Percentiles rank a stretch among this genome's conserved stretches.
Evolutionary conservation across 495 filamentous ascomycete species (phyloP).

Genomic region (Talaromyces stipitatus): DNA sequence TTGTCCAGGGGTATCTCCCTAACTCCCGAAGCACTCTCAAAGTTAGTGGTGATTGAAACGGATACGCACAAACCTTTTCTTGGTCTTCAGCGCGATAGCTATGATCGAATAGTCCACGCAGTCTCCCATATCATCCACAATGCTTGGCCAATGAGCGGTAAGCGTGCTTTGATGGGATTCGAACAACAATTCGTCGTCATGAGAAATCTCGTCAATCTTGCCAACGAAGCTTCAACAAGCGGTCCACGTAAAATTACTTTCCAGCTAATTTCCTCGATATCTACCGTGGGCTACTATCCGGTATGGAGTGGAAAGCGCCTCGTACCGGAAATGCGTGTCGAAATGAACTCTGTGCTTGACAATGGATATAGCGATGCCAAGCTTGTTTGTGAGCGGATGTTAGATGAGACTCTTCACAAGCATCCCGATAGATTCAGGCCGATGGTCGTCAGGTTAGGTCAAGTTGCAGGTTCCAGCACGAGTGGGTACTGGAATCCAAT

Average conservation of each 20-base stretch:
- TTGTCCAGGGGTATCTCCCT: constrained; percentile 26
- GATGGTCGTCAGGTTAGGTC: constrained; percentile 38
- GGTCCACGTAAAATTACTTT: constrained; percentile 26
- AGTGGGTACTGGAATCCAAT: constrained; percentile 46
- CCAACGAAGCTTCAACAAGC: constrained; percentile 19
- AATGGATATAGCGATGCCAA: constrained; percentile 47
- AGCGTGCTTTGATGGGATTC: constrained; percentile 31
- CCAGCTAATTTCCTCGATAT: constrained; percentile 51
- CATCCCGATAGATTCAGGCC: constrained; percentile 33
- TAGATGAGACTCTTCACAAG: constrained; percentile 38
- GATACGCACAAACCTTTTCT: constrained; percentile 37
- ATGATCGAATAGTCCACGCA: constrained; percentile 23
- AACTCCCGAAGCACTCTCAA: constrained; percentile 14
- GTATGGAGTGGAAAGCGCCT: constrained; percentile 13
- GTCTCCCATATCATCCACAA: constrained; percentile 52
- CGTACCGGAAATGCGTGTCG: constrained; percentile 21
- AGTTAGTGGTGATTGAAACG: constrained; percentile 38
- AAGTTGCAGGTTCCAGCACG: constrained; percentile 39
- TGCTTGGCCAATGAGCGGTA: constrained; percentile 50
- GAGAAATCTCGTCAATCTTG: constrained; percentile 40
- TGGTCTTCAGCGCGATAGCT: constrained; percentile 32
- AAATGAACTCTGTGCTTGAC: constrained; percentile 26
- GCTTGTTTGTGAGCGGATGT: constrained; percentile 39
- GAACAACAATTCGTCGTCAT: constrained; percentile 43
- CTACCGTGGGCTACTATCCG: constrained; percentile 36